Evolutionary conservation across 2,329 filamentous ascomycete genomes (phyloP).

Genomic region (Ustulina deusta): DNA sequence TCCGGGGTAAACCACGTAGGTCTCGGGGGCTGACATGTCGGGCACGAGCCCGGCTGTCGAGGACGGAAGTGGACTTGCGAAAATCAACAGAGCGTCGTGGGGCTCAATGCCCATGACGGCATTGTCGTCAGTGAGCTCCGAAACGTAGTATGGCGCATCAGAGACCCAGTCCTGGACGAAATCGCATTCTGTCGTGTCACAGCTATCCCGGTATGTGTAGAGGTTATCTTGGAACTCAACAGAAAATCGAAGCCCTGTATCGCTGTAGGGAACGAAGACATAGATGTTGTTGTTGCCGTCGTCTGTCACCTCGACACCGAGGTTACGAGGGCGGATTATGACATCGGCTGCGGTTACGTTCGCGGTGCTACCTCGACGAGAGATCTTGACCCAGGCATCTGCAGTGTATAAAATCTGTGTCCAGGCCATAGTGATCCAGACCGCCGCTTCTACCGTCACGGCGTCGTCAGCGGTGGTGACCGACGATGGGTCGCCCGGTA

Average conservation of each 20-base stretch:
- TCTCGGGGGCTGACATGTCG: not conserved
- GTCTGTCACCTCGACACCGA: not conserved
- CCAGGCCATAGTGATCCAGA: slow-evolving; percentile 31
- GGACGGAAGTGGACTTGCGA: slow-evolving; percentile 7
- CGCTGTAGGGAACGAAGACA: not conserved
- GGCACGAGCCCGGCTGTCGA: slow-evolving; percentile 1
- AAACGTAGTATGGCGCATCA: slow-evolving; percentile 15
- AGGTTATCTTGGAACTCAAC: slow-evolving; percentile 27
- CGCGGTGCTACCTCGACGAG: slow-evolving; percentile 20
- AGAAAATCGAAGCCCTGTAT: slow-evolving; percentile 17
- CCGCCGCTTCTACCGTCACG: slow-evolving; percentile 15
- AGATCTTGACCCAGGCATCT: slow-evolving; percentile 25
- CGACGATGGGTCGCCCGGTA: slow-evolving; percentile 19
- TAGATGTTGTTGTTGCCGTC: slow-evolving; percentile 5
- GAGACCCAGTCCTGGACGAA: slow-evolving; percentile 26
- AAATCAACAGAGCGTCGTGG: slow-evolving; percentile 13
- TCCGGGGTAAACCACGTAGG: slow-evolving; percentile 24
- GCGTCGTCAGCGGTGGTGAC: slow-evolving; percentile 18
- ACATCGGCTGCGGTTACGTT: slow-evolving; percentile 25
- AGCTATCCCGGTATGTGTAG: slow-evolving; percentile 28
- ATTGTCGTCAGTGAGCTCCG: slow-evolving; percentile 16
- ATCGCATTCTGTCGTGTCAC: slow-evolving; percentile 14
- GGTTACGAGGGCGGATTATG: slow-evolving; percentile 8
- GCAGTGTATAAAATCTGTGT: slow-evolving; percentile 24
- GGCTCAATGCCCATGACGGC: slow-evolving; percentile 3